Percentiles rank a stretch among this genome's conserved stretches.
Evolutionary conservation across 805 yeast genomes (phyloP).

Genomic region (Vanderwaltozyma polyspora): DNA sequence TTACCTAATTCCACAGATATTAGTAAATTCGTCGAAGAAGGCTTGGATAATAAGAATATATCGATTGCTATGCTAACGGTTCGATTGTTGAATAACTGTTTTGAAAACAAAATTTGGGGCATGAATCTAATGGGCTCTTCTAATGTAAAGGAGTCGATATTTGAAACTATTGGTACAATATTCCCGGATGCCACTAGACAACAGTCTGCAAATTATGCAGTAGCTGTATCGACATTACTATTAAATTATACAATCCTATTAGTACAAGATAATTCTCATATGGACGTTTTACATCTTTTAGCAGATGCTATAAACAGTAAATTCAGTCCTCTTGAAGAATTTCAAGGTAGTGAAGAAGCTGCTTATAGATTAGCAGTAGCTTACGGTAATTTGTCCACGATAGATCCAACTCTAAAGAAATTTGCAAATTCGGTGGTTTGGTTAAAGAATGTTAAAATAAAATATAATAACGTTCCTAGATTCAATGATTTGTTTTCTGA

Average conservation of each 20-base stretch:
- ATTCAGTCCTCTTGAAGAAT: slow-evolving; percentile 22
- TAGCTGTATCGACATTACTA: slow-evolving; percentile 40
- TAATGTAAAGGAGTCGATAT: slow-evolving; percentile 30
- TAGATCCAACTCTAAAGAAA: slow-evolving; percentile 23
- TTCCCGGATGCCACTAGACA: slow-evolving; percentile 17
- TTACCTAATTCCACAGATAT: slow-evolving; percentile 32
- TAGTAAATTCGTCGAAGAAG: slow-evolving; percentile 32
- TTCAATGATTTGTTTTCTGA: slow-evolving; percentile 13
- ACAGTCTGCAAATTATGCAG: slow-evolving; percentile 24
- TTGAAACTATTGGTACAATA: slow-evolving; percentile 26
- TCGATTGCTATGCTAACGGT: slow-evolving; percentile 39
- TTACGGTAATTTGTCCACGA: slow-evolving; percentile 44
- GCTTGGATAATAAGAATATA: slow-evolving; percentile 24
- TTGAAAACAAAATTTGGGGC: slow-evolving; percentile 38
- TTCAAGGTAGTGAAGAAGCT: slow-evolving; percentile 44
- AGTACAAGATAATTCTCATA: slow-evolving; percentile 16
- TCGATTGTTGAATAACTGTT: slow-evolving; percentile 46
- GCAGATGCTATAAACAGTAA: slow-evolving; percentile 22
- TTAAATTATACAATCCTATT: slow-evolving; percentile 37
- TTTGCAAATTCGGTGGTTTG: slow-evolving; percentile 24
- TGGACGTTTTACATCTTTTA: slow-evolving; percentile 23
- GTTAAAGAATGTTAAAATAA: slow-evolving; percentile 16
- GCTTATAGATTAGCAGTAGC: slow-evolving; percentile 54
- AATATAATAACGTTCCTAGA: slow-evolving; percentile 12
- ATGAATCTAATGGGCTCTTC: slow-evolving; percentile 28